Base-by-base conservation (phyloP, 306 rosid species). In the Ceratonia siliqua region DNA sequence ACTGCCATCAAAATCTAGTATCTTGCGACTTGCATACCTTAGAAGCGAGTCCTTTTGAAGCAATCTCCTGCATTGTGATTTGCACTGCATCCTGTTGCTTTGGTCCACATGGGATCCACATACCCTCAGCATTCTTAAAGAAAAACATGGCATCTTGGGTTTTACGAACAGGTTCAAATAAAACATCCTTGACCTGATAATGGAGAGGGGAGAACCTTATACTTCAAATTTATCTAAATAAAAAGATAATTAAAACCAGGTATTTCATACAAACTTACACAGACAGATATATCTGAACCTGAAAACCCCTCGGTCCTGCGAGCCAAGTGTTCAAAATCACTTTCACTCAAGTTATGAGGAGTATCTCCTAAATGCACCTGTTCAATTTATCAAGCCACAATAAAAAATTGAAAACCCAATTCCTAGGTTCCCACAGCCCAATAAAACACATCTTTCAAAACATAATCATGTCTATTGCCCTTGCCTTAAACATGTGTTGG, bases 281-380 rank as follows among this genome's bases (percentile, higher is more conserved):
- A 95, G 74, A 95, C 99, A 78, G 98, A 10, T 76, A 95, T 13
- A 87, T 95, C 99, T 39, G 99, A 95, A 82, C 99, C 99, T 5
- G 99, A 95, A 85, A 92, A 95, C 1, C 99, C 99, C 76, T 89
- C 97, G 25, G 98, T 85, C 85, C 14, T 87, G 79, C 85, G 85
- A 64, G 84, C 99, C 83, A 95, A 81, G 81, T 73, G 89, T 76
- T 92, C 99, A 77, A 87, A 95, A 86, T 95, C 99, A 70, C 85
- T 72, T 83, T 95, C 99, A 15, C 86, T 77, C 84, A 95, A 82
- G 79, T 78, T 95, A 87, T 92, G 88, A 59, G 99, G 99, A 63
- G 99, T 95, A 84, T 95, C 99, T 61, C 99, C 99, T 13, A 95
- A 87, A 91, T 95, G 99, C 79, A 95, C 99, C 99, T 95, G 87